phyloP scores from a whole-genome alignment of 257 asterid genomes.

The Parsonsia alboflavescens region DNA sequence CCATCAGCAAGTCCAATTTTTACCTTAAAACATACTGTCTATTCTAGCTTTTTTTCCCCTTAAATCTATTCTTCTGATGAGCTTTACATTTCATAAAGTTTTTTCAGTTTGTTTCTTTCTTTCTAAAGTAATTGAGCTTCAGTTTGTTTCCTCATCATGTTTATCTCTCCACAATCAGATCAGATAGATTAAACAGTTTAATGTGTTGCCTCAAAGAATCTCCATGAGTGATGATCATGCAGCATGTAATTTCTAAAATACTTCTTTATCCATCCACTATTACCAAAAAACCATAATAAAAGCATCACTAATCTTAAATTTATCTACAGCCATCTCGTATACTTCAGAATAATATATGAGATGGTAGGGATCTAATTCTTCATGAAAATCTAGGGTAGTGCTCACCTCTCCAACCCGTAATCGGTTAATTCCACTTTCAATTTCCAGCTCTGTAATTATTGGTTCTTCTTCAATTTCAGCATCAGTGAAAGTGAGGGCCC shows the following conservation, averaged over 20 bases:
- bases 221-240: not conserved
- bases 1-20: not conserved
- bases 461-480: slow-evolving; percentile 81
- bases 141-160: not conserved
- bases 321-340: not conserved
- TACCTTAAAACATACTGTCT: not conserved
- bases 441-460: slow-evolving; percentile 28
- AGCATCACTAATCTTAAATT: not conserved
- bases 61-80: not conserved
- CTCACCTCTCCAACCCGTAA: slow-evolving; percentile 47
- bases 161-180: not conserved
- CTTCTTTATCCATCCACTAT: not conserved
- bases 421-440: slow-evolving; percentile 24
- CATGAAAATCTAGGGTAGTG: not conserved
- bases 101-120: not conserved
- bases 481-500: slow-evolving; percentile 82
- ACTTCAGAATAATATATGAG: not conserved
- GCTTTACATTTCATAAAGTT: not conserved
- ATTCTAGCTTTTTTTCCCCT: not conserved
- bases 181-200: not conserved
- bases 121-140: not conserved
- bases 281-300: not conserved
- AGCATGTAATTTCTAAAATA: not conserved
- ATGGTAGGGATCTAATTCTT: not conserved
- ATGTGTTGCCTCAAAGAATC: not conserved